phyloP scores from a whole-genome alignment of 2,329 filamentous ascomycete species.

The Zasmidium angulare region DNA sequence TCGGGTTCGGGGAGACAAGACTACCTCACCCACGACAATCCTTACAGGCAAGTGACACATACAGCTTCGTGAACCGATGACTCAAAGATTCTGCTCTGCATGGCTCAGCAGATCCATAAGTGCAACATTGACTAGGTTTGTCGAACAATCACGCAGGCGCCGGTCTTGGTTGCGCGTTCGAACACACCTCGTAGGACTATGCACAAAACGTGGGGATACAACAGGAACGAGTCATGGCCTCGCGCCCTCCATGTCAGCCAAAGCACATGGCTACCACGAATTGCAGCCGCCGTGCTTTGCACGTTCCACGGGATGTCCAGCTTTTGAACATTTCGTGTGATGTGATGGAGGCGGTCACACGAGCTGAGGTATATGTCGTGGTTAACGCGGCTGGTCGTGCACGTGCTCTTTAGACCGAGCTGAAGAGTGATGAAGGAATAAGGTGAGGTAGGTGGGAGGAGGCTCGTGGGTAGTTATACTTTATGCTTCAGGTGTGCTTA shows the following conservation, averaged over 20 bases:
- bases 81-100: neutral
- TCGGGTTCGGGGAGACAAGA: neutral
- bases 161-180: neutral
- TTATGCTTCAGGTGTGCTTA: too few relatives aligned
- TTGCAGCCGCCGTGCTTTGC: neutral
- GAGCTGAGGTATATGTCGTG: neutral
- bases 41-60: neutral
- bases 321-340: neutral
- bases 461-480: too few relatives aligned
- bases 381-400: neutral
- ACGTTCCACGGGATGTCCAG: constrained; percentile 10
- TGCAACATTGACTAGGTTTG: neutral
- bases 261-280: neutral
- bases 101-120: neutral
- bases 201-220: neutral
- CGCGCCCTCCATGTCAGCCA: constrained; percentile 4
- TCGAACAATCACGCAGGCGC: neutral
- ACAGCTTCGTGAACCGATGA: neutral
- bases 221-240: constrained; percentile 1
- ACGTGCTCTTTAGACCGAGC: too few relatives aligned
- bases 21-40: neutral
- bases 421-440: too few relatives aligned
- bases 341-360: neutral
- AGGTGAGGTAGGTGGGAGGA: too few relatives aligned
- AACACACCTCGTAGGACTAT: neutral